Evolutionary conservation across 1,284 basidiomycete genomes (phyloP).

Genomic region (Agroathelia rolfsii): DNA sequence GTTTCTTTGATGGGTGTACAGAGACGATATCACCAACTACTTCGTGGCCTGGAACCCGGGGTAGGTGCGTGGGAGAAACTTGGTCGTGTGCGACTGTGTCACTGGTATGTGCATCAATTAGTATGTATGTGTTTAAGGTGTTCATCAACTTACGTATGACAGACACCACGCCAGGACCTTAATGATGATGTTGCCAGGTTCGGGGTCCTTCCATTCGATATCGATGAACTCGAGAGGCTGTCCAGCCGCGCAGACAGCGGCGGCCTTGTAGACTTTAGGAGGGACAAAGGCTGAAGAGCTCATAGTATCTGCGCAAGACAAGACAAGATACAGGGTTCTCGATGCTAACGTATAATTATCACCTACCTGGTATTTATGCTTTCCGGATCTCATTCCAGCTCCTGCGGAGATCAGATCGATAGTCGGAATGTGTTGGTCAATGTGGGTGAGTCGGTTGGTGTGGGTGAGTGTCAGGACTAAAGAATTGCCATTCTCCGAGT

Average conservation of each 20-base stretch:
- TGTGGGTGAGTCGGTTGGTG: too few relatives aligned
- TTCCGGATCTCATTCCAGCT: too few relatives aligned
- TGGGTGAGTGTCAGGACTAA: too few relatives aligned
- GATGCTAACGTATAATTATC: too few relatives aligned
- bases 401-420: too few relatives aligned
- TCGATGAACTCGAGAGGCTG: conserved; percentile 13
- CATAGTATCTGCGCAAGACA: too few relatives aligned
- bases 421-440: too few relatives aligned
- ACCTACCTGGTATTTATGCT: too few relatives aligned
- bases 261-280: conserved; percentile 18
- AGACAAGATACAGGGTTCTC: too few relatives aligned
- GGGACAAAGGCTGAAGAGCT: too few relatives aligned
- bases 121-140: too few relatives aligned
- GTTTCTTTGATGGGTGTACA: conserved; percentile 11
- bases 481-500: too few relatives aligned
- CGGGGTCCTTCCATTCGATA: conserved; percentile 17
- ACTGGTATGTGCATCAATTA: conserved; percentile 10
- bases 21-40: conserved; percentile 19
- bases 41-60: conserved; percentile 19
- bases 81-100: conserved; percentile 14
- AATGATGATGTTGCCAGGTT: conserved; percentile 16
- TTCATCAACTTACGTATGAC: conserved; percentile 4
- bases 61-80: conserved; percentile 11
- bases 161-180: conserved; percentile 17
- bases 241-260: conserved; percentile 16